phyloP scores from a whole-genome alignment of 306 rosid genomes.

The Cicer pinnatifidum region DNA sequence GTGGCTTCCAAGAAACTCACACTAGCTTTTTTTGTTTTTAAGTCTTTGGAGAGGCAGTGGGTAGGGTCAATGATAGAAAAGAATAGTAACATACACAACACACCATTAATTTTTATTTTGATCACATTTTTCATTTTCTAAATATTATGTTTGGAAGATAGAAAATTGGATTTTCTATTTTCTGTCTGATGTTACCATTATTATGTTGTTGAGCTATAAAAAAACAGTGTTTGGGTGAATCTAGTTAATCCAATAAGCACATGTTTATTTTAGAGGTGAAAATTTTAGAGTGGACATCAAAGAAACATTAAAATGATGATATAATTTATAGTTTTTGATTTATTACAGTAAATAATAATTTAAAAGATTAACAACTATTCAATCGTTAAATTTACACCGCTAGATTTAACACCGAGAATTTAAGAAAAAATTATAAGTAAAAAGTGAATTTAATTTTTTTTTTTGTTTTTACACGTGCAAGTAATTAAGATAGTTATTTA shows the following conservation, averaged over 20 bases:
- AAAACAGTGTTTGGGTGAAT: not conserved
- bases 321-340: too few relatives aligned
- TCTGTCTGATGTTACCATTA: not conserved
- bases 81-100: conserved; percentile 15
- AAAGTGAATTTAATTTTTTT: not conserved
- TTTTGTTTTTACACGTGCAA: not conserved
- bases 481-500: not conserved
- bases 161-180: not conserved
- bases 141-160: not conserved
- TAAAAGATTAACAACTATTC: too few relatives aligned
- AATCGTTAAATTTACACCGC: too few relatives aligned
- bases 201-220: not conserved
- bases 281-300: too few relatives aligned
- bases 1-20: conserved; percentile 91
- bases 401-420: too few relatives aligned
- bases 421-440: too few relatives aligned
- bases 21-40: conserved; percentile 50
- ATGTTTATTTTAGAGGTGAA: too few relatives aligned
- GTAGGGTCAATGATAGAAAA: conserved; percentile 46
- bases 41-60: conserved; percentile 32
- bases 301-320: too few relatives aligned
- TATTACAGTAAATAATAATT: too few relatives aligned
- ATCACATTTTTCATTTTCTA: not conserved
- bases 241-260: too few relatives aligned
- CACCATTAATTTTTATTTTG: conserved; percentile 36